phyloP scores from a whole-genome alignment of 225 moss, liverwort and hornwort genomes.

The Physcomitrium patens region DNA sequence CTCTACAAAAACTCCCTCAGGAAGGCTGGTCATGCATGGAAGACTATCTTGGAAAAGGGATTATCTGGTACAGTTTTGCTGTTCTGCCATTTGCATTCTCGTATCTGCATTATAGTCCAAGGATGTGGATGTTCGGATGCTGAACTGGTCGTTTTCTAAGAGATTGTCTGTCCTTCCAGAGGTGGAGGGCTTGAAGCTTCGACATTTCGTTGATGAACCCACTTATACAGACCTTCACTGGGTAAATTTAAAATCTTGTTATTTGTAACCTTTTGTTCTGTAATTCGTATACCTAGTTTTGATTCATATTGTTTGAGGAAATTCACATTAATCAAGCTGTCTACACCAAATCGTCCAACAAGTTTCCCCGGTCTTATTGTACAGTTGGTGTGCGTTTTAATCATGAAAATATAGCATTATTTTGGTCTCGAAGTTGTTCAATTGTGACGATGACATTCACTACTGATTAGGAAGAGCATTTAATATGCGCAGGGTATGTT shows the following conservation, averaged over 20 bases:
- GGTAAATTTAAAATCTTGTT: constrained; percentile 48
- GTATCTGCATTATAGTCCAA: not conserved
- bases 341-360: constrained; percentile 11
- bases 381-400: constrained; percentile 1
- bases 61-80: constrained; percentile 60
- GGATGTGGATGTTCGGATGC: constrained; percentile 19
- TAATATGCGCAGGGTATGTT: constrained; percentile 83
- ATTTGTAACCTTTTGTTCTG: not conserved
- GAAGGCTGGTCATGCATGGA: constrained; percentile 87
- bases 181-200: constrained; percentile 70
- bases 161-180: constrained; percentile 52
- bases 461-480: constrained; percentile 22
- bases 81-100: constrained; percentile 8
- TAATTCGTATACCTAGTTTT: constrained; percentile 25
- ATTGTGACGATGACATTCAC: constrained; percentile 16
- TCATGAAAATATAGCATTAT: not conserved
- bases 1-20: constrained; percentile 70
- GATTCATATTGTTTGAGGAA: constrained; percentile 14
- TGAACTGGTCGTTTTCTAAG: constrained; percentile 20
- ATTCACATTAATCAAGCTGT: constrained; percentile 1
- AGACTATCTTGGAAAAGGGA: constrained; percentile 63
- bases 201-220: constrained; percentile 84
- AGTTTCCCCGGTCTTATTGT: constrained; percentile 1
- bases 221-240: constrained; percentile 85
- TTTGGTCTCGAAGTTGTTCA: constrained; percentile 12